Evolutionary conservation across 2,329 filamentous ascomycete species (phyloP), one percentile per base, ranked within the genome.

Genomic region (Penicillium sp.): DNA sequence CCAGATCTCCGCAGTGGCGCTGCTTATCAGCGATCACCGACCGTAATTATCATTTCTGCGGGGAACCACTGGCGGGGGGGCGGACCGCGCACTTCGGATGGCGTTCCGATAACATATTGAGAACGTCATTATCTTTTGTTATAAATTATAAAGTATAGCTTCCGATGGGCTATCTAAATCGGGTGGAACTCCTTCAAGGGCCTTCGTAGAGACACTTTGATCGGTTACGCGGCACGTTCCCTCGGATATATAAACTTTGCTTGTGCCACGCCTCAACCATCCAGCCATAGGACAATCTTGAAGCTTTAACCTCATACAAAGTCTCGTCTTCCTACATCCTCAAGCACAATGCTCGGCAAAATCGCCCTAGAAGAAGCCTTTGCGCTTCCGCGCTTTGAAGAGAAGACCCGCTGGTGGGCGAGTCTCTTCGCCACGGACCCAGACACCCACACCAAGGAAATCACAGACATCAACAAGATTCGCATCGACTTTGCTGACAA

Each of bases 351-450:
- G 85, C 75, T 82, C 13, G 86, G 87, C 63, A 89, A 89, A 65
- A 81, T 89, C 61, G 84, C 84, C 13, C 78, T 89, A 23, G 86
- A 89, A 72, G 86, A 89, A 75, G 85, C 86, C 15, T 88, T 88
- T 65, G 84, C 83, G 63, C 79, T 88, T 7, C 85, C 87, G 49
- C 82, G 85, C 38, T 81, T 88, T 64, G 79, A 83, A 50, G 84
- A 88, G 65, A 84, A 84, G 73, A 86, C 84, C 5, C 77, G 79
- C 67, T 88, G 86, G 85, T 88, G 86, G 86, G 87, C 86, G 1
- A 75, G 78, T 5, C 73, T 89, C 23, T 89, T 88, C 70, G 82
- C 85, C 15, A 78, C 83, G n/a, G 82, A 88, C 65, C 79, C 84
- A 2, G 84, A 86, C 11, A 85, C 84, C 72, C 86, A 89, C 64